Evolutionary conservation across 352 stramenopile genomes (phyloP).

Genomic region (Globisporangium parvum): DNA sequence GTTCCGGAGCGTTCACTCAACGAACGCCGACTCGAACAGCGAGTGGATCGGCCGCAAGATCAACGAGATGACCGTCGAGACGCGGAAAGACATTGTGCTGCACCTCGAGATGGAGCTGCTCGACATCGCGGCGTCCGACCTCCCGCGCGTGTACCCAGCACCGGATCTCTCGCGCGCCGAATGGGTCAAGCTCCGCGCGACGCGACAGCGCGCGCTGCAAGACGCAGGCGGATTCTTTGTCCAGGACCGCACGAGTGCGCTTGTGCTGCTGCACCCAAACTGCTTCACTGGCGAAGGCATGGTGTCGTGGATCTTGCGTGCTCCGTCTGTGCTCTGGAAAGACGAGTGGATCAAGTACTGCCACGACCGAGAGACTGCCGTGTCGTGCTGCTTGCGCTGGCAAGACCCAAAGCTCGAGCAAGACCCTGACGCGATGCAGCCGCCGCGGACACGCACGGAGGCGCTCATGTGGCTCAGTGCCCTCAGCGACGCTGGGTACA

Average conservation of each 20-base stretch:
- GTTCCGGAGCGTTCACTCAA: slow-evolving; percentile 43
- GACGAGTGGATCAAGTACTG: slow-evolving; percentile 56
- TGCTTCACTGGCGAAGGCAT: slow-evolving; percentile 66
- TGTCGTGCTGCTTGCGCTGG: slow-evolving; percentile 31
- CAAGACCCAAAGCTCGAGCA: slow-evolving; percentile 17
- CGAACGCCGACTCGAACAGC: slow-evolving; percentile 37
- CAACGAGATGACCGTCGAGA: slow-evolving; percentile 46
- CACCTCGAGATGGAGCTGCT: slow-evolving; percentile 62
- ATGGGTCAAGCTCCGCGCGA: slow-evolving; percentile 39
- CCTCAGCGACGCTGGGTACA: slow-evolving; percentile 47
- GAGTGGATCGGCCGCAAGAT: slow-evolving; percentile 50
- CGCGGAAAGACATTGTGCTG: slow-evolving; percentile 49
- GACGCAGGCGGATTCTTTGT: slow-evolving; percentile 47
- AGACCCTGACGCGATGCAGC: slow-evolving; percentile 51
- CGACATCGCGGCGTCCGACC: slow-evolving; percentile 31
- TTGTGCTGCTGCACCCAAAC: slow-evolving; percentile 27
- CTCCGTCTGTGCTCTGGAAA: slow-evolving; percentile 36
- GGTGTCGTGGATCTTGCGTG: slow-evolving; percentile 48
- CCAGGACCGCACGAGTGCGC: slow-evolving; percentile 31
- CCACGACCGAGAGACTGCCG: slow-evolving; percentile 15
- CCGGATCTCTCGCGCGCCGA: slow-evolving; percentile 27
- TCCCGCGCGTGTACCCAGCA: slow-evolving; percentile 11
- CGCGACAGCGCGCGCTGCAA: slow-evolving; percentile 38
- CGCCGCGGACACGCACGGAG: slow-evolving; percentile 21
- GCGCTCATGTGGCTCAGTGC: slow-evolving; percentile 53